Percentiles rank a stretch among this genome's conserved stretches.
Conservation (phyloP, 306 rosid species). For the Vigna mungo region DNA sequence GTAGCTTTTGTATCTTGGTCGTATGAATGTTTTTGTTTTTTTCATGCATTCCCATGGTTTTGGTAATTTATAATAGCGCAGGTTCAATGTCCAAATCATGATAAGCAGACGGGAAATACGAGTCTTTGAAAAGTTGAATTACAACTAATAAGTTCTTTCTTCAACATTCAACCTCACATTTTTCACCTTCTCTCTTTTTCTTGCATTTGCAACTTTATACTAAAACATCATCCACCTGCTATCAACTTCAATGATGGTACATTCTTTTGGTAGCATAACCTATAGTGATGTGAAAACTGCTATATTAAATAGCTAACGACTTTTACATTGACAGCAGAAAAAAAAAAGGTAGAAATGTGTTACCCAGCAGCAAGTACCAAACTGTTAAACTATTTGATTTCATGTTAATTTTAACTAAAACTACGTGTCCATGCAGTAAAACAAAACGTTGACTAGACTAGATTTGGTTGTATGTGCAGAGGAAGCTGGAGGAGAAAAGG, state of each 20-base stretch:
- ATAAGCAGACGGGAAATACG: not conserved
- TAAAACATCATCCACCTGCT: conserved; percentile 12
- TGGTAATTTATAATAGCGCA: not conserved
- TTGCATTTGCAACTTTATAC: conserved; percentile 18
- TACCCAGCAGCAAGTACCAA: conserved; percentile 21
- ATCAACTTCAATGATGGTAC: conserved; percentile 8
- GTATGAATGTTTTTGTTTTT: not conserved
- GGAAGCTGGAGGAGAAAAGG: conserved; percentile 91
- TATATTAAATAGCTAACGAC: conserved; percentile 15
- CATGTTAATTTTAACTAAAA: not conserved
- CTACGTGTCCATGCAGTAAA: not conserved
- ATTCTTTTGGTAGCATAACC: not conserved
- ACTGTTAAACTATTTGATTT: conserved; percentile 4
- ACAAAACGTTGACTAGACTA: conserved; percentile 17
- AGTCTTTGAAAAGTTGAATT: conserved; percentile 32
- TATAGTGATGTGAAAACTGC: conserved; percentile 27
- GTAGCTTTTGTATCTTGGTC: conserved; percentile 20
- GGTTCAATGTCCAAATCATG: conserved; percentile 29
- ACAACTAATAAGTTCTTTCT: not conserved
- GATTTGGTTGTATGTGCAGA: conserved; percentile 54
- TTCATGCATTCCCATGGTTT: conserved; percentile 11
- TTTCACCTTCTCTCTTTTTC: not conserved
- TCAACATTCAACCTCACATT: not conserved
- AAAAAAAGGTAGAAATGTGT: conserved; percentile 24
- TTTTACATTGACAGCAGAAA: conserved; percentile 1